phyloP scores from a whole-genome alignment of 257 asterid species.

The Salvia rosmarinus region DNA sequence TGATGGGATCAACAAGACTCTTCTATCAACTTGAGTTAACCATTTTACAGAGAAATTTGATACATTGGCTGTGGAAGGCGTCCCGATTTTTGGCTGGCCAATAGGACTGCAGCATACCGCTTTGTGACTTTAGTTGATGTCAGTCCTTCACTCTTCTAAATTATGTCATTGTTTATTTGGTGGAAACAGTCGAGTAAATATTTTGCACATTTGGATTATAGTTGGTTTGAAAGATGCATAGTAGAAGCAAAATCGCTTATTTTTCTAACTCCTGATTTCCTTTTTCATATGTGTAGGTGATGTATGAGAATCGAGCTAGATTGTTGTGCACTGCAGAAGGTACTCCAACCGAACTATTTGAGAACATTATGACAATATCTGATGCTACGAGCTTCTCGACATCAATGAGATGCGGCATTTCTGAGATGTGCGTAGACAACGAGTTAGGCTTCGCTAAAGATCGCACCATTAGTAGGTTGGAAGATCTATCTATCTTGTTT shows the following conservation, averaged over 20 bases:
- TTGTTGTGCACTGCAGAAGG: conserved; percentile 85
- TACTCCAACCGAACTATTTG: conserved; percentile 72
- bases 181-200: too few species aligned
- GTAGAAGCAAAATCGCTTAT: too few species aligned
- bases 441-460: conserved; percentile 94
- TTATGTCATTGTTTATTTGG: neutral
- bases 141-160: conserved; percentile 43
- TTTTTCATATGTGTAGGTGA: conserved; percentile 53
- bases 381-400: conserved; percentile 87
- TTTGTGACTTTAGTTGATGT: conserved; percentile 94
- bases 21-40: neutral
- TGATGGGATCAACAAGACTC: too few species aligned
- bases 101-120: conserved; percentile 90
- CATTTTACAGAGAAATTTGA: conserved; percentile 70
- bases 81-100: conserved; percentile 75
- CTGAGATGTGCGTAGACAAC: conserved; percentile 91
- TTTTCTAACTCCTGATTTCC: neutral
- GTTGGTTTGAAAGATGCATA: too few species aligned
- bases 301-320: conserved; percentile 84
- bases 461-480: conserved; percentile 92
- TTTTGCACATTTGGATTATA: too few species aligned
- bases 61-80: conserved; percentile 89
- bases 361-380: conserved; percentile 65
- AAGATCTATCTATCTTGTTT: neutral
- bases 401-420: too few species aligned